These are phyloP conservation scores for Cutaneotrichosporon curvatum DNA, from an alignment of 1,284 basidiomycete genomes.

Conservation along the genomic window DNA sequence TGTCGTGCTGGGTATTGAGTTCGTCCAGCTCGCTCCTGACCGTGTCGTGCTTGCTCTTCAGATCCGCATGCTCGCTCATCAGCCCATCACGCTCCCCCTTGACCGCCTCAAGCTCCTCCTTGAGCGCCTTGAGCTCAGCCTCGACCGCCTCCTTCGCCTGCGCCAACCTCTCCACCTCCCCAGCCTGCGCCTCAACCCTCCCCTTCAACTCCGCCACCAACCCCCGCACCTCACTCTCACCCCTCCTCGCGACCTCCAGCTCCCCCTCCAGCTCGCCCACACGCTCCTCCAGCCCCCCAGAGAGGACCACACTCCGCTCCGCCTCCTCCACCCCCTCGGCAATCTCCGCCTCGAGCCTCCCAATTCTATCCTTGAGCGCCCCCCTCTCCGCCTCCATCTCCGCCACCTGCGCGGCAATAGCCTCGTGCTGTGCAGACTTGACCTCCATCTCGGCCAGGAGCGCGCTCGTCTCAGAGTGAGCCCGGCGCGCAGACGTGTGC, in stretches of 20 bases:
- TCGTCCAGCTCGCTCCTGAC: slow-evolving; percentile 19
- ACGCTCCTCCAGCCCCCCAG: slow-evolving; percentile 13
- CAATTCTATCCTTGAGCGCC: slow-evolving; percentile 20
- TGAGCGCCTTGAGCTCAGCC: slow-evolving; percentile 2
- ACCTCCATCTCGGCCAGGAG: too few species aligned
- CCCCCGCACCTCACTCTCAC: background rate
- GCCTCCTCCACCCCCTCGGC: slow-evolving; percentile 22
- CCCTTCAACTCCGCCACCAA: slow-evolving; percentile 5
- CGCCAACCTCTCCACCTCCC: slow-evolving; percentile 10
- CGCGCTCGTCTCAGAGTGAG: too few species aligned
- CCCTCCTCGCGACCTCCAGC: too few species aligned
- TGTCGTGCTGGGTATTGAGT: slow-evolving; percentile 20
- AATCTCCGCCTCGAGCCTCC: slow-evolving; percentile 21
- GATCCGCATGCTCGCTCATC: background rate
- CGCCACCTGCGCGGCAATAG: slow-evolving; percentile 2
- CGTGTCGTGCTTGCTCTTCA: background rate
- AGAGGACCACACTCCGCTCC: slow-evolving; percentile 17
- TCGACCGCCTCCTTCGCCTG: slow-evolving; percentile 1
- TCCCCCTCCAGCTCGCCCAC: slow-evolving; percentile 23
- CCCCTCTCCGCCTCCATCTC: slow-evolving; percentile 6
- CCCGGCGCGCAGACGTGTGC: background rate
- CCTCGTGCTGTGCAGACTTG: too few species aligned
- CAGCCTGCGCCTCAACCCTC: slow-evolving; percentile 8
- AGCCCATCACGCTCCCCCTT: background rate
- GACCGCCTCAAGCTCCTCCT: slow-evolving; percentile 7